phyloP scores from a whole-genome alignment of 176 grass and related monocot species.

The Tuctoria greenei region DNA sequence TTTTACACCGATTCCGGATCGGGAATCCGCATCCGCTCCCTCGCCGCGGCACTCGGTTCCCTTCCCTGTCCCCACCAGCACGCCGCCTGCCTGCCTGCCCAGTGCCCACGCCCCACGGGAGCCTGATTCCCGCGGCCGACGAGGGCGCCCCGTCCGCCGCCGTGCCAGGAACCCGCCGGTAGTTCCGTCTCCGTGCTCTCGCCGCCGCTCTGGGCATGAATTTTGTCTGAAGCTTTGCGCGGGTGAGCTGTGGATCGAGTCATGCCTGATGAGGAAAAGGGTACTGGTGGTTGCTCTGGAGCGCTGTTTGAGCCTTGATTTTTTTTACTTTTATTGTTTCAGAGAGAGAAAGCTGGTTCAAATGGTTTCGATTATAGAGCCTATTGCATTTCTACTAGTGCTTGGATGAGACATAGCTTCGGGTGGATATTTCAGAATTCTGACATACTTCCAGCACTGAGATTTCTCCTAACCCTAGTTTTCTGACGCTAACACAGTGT shows the following conservation, averaged over 20 bases:
- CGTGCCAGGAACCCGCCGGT: slow-evolving; percentile 1
- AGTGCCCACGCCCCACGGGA: too few relatives aligned
- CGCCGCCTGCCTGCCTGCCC: too few relatives aligned
- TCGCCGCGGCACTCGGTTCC: slow-evolving; percentile 15
- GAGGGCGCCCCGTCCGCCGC: not conserved
- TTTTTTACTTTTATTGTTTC: too few relatives aligned
- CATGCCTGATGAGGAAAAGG: not conserved
- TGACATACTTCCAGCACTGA: not conserved
- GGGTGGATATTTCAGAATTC: not conserved
- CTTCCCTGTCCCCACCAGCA: slow-evolving; percentile 2
- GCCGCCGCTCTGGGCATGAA: not conserved
- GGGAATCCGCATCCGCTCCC: slow-evolving; percentile 26
- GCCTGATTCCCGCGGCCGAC: not conserved
- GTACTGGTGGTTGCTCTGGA: not conserved
- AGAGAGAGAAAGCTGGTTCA: too few relatives aligned
- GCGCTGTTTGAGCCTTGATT: not conserved
- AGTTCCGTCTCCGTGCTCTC: not conserved
- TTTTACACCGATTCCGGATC: slow-evolving; percentile 32
- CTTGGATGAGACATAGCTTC: not conserved
- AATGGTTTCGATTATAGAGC: not conserved
- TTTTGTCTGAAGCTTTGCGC: not conserved
- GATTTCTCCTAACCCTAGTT: not conserved
- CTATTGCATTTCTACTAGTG: not conserved
- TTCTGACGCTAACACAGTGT: not conserved
- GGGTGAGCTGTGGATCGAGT: not conserved